These are phyloP conservation scores for Akebia trifoliata DNA, from an alignment of 164 flowering plant species.

Conservation along the genomic window DNA sequence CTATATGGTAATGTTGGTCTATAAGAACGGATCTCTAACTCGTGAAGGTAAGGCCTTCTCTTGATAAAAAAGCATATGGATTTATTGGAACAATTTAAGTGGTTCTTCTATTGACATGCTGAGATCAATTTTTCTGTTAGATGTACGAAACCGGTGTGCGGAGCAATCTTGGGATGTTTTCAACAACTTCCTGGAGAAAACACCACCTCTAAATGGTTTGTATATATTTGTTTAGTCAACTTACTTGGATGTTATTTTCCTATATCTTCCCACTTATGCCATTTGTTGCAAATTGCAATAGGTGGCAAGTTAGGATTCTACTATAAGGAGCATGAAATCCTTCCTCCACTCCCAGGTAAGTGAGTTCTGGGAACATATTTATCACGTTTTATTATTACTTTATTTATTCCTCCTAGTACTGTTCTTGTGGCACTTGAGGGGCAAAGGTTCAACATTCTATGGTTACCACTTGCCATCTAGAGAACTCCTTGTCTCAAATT, in stretches of 20 bases:
- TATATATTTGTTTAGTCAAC: neutral
- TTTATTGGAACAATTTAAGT: neutral
- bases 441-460: too few species aligned
- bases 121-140: conserved; percentile 29
- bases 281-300: conserved; percentile 22
- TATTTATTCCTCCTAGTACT: too few species aligned
- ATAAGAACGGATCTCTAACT: conserved; percentile 90
- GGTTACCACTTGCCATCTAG: too few species aligned
- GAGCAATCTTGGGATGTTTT: conserved; percentile 85
- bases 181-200: conserved; percentile 53
- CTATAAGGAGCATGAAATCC: conserved; percentile 94
- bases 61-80: neutral
- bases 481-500: too few species aligned
- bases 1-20: conserved; percentile 88
- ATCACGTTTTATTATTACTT: too few species aligned
- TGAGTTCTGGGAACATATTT: too few species aligned
- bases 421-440: too few species aligned
- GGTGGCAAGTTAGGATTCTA: conserved; percentile 95
- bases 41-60: conserved; percentile 68
- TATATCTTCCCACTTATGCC: conserved; percentile 3
- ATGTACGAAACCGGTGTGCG: conserved; percentile 68
- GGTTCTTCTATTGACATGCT: neutral
- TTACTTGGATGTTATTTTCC: neutral
- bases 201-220: conserved; percentile 81
- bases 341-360: conserved; percentile 94